Conservation (phyloP, 768 basidiomycete species). For the Clitopilus hobsonii region DNA sequence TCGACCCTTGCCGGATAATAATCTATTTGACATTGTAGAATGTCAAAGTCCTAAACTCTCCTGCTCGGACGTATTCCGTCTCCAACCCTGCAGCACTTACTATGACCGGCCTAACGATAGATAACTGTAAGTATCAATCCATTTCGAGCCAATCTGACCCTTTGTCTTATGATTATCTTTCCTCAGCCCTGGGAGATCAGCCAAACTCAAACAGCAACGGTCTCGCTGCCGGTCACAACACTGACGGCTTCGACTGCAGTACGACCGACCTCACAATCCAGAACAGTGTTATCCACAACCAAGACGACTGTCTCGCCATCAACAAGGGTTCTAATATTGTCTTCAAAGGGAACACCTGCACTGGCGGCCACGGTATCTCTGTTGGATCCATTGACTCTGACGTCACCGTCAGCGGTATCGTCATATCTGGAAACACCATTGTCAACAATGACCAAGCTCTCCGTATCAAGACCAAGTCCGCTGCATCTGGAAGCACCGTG, state of each 20-base stretch:
- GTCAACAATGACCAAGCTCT: slow-evolving; percentile 52
- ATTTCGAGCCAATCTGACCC: not conserved
- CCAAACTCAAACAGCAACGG: slow-evolving; percentile 50
- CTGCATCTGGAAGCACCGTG: slow-evolving; percentile 43
- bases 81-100: slow-evolving; percentile 32
- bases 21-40: too few species aligned
- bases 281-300: slow-evolving; percentile 20
- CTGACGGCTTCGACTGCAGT: slow-evolving; percentile 44
- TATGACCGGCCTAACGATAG: slow-evolving; percentile 45
- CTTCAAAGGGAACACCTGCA: slow-evolving; percentile 50
- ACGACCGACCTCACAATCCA: slow-evolving; percentile 33
- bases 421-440: slow-evolving; percentile 48
- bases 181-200: slow-evolving; percentile 39
- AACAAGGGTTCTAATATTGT: slow-evolving; percentile 38
- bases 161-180: not conserved
- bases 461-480: slow-evolving; percentile 54
- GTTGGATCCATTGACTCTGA: slow-evolving; percentile 53
- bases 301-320: slow-evolving; percentile 63
- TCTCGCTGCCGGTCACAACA: slow-evolving; percentile 43
- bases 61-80: slow-evolving; percentile 31
- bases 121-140: slow-evolving; percentile 42
- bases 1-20: too few species aligned
- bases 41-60: slow-evolving; percentile 37
- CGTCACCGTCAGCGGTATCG: slow-evolving; percentile 39
- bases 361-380: slow-evolving; percentile 61